A percentile compares a stretch with the other conserved stretches of the same genome.
Evolutionary conservation across 768 basidiomycete species (phyloP).

Genomic region (Hericium alpestre): DNA sequence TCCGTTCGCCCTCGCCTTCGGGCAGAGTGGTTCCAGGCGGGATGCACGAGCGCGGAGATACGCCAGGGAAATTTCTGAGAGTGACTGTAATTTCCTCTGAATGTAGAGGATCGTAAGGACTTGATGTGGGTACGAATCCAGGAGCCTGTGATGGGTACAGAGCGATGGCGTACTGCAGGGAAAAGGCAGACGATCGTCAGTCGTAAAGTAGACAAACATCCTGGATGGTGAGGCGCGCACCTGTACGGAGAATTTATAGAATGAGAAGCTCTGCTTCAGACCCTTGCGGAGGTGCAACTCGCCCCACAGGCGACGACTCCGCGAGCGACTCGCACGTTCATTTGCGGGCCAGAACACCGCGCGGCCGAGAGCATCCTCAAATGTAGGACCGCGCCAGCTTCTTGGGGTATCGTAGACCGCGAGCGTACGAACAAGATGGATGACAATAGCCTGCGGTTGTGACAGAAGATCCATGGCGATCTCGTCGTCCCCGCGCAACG

Average conservation of each 20-base stretch:
- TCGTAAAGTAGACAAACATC: neutral
- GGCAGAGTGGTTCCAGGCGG: conserved; percentile 30
- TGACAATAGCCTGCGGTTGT: neutral
- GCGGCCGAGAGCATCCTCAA: conserved; percentile 29
- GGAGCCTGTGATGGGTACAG: conserved; percentile 30
- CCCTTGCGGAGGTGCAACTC: conserved; percentile 38
- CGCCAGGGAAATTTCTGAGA: conserved; percentile 28
- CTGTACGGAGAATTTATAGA: conserved; percentile 36
- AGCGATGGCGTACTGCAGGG: conserved; percentile 32
- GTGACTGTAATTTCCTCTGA: conserved; percentile 31
- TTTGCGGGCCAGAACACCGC: conserved; percentile 41
- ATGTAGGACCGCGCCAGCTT: conserved; percentile 10
- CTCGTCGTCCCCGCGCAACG: neutral
- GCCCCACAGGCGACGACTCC: conserved; percentile 33
- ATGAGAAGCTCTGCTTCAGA: conserved; percentile 33
- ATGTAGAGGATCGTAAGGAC: conserved; percentile 23
- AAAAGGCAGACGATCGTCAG: neutral
- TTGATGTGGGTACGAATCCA: conserved; percentile 27
- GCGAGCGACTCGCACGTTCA: conserved; percentile 20
- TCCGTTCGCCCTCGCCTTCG: neutral
- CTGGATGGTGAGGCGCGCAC: conserved; percentile 22
- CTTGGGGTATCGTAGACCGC: neutral
- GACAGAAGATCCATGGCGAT: neutral
- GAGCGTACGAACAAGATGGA: conserved; percentile 7
- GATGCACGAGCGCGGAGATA: conserved; percentile 33